These are phyloP conservation scores for Penicillium maclennaniae DNA, from an alignment of 495 filamentous ascomycete species.

Conservation along the genomic window DNA sequence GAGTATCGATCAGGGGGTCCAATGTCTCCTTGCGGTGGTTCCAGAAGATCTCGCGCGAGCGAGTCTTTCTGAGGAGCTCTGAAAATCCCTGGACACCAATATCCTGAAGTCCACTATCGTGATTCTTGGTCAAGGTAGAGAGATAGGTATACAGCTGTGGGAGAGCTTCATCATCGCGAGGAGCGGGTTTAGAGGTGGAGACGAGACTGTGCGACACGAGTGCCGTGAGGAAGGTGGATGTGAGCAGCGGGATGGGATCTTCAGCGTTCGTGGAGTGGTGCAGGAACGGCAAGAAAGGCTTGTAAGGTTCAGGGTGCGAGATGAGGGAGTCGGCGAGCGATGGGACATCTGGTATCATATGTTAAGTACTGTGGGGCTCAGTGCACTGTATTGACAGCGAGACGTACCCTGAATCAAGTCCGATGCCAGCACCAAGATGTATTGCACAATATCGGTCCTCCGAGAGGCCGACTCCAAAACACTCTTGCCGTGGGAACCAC, in stretches of 20 bases:
- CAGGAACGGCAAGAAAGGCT: conserved; percentile 80
- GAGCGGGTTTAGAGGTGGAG: conserved; percentile 48
- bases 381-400: not conserved
- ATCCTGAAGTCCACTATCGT: conserved; percentile 87
- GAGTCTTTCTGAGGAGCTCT: conserved; percentile 69
- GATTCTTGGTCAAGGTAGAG: conserved; percentile 69
- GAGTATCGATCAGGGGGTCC: conserved; percentile 73
- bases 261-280: conserved; percentile 74
- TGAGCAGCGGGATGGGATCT: conserved; percentile 83
- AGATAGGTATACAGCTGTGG: conserved; percentile 86
- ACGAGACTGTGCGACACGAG: conserved; percentile 71
- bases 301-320: conserved; percentile 72
- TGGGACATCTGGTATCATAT: conserved; percentile 60
- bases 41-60: conserved; percentile 85
- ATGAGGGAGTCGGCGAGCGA: conserved; percentile 69
- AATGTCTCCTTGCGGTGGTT: conserved; percentile 77
- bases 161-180: conserved; percentile 69
- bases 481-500: conserved; percentile 64
- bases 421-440: conserved; percentile 82
- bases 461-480: conserved; percentile 77
- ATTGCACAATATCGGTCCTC: conserved; percentile 85
- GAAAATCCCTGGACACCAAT: conserved; percentile 93
- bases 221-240: conserved; percentile 79
- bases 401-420: conserved; percentile 79
- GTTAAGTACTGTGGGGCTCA: not conserved